Conservation (phyloP, 805 yeast species). For the Naumovozyma dairenensis region DNA sequence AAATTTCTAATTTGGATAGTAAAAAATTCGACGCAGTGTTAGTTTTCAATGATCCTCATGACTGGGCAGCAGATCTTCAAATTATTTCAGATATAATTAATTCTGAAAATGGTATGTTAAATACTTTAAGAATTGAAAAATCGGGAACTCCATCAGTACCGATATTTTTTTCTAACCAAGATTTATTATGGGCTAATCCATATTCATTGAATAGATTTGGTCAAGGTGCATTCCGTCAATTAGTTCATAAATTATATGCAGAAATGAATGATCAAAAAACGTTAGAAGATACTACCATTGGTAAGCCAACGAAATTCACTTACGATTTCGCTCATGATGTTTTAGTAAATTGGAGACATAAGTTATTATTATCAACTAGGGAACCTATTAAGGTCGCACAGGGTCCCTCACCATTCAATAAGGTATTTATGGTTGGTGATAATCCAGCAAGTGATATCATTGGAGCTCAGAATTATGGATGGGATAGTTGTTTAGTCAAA, state of each 20-base stretch:
- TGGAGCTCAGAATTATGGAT: slow-evolving; percentile 82
- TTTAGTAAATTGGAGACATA: slow-evolving; percentile 42
- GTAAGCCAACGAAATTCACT: slow-evolving; percentile 72
- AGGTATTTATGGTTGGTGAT: slow-evolving; percentile 94
- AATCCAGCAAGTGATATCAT: slow-evolving; percentile 87
- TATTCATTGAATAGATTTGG: slow-evolving; percentile 74
- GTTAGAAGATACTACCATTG: slow-evolving; percentile 52
- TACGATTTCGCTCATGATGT: slow-evolving; percentile 77
- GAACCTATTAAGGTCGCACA: slow-evolving; percentile 37
- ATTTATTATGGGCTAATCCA: slow-evolving; percentile 81
- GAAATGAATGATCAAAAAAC: slow-evolving; percentile 40
- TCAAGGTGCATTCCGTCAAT: slow-evolving; percentile 74
- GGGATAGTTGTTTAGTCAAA: slow-evolving; percentile 76
- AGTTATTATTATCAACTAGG: slow-evolving; percentile 19
- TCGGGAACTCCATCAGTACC: slow-evolving; percentile 49
- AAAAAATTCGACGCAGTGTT: slow-evolving; percentile 62
- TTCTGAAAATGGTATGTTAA: slow-evolving; percentile 52
- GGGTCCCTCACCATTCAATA: slow-evolving; percentile 35
- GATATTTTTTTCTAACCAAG: slow-evolving; percentile 72
- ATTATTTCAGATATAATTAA: slow-evolving; percentile 61
- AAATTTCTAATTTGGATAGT: slow-evolving; percentile 16
- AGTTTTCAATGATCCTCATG: slow-evolving; percentile 84
- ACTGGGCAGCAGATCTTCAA: slow-evolving; percentile 78
- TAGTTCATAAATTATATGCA: slow-evolving; percentile 48
- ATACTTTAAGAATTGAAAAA: slow-evolving; percentile 40